Percentiles rank a stretch among this genome's conserved stretches.
Conservation (phyloP, 768 basidiomycete genomes). For the Infundibulicybe gibba region DNA sequence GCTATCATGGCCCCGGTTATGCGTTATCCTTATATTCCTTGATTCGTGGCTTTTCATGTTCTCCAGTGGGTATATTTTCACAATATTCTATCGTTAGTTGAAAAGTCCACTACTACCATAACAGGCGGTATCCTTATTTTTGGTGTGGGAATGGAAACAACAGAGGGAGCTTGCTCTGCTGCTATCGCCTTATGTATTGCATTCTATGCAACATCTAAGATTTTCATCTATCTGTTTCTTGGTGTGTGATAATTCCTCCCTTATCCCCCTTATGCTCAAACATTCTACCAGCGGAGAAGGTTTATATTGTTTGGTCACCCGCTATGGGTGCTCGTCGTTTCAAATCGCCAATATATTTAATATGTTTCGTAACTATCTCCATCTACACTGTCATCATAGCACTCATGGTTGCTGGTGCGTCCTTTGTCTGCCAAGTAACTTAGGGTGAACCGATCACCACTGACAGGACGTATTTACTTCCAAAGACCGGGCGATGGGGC, state of each 20-base stretch:
- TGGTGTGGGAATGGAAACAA: conserved; percentile 38
- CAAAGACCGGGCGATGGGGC: conserved; percentile 28
- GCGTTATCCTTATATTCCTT: conserved; percentile 34
- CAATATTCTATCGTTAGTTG: background rate
- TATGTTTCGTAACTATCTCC: conserved; percentile 28
- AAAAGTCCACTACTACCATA: too few relatives aligned
- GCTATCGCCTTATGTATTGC: conserved; percentile 39
- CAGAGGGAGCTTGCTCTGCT: conserved; percentile 28
- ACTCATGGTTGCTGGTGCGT: conserved; percentile 32
- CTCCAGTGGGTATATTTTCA: conserved; percentile 23
- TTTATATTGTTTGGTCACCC: conserved; percentile 42
- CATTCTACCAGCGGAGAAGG: conserved; percentile 31
- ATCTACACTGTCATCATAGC: conserved; percentile 34
- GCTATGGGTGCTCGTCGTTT: conserved; percentile 23
- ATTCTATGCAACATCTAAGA: conserved; percentile 25
- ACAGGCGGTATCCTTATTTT: conserved; percentile 38
- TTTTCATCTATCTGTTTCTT: conserved; percentile 45
- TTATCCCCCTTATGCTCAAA: background rate
- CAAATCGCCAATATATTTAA: conserved; percentile 35
- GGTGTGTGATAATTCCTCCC: conserved; percentile 18
- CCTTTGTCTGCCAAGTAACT: background rate
- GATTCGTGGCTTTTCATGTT: conserved; percentile 41
- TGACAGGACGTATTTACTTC: conserved; percentile 26
- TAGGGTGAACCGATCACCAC: too few relatives aligned
- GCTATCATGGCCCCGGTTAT: conserved; percentile 35